Evolutionary conservation across 805 yeast genomes (phyloP), one percentile per base, ranked within the genome.

Genomic region (Candida morakotiae): DNA sequence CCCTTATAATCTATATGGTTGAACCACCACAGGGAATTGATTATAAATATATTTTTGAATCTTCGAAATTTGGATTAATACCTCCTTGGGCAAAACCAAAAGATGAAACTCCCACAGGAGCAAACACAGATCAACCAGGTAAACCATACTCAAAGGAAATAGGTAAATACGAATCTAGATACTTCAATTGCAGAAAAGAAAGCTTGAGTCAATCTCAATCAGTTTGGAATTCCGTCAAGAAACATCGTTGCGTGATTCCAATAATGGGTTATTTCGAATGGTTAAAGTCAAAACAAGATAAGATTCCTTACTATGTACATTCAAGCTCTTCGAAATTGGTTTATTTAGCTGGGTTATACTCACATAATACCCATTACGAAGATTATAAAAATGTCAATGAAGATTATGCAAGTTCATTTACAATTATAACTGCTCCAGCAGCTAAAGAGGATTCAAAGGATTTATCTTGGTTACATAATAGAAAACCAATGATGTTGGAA

Each of bases 221-320:
- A 16, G 57, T 82, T 28, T 88, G 95, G 95, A 64, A 64, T 5
- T 43, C 64, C 1, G 65, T 75, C 4, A 60, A 69, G 25, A 59
- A 68, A 17, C 58, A 59, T 7, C 63, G 96, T 26, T 88, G 96
- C 54, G 79, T 82, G 1, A 76, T 87, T 0, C 91, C 95, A 0
- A 71, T 85, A 27, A 73, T 76, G 49, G 96, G 96, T 0, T 89
- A 89, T 56, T 89, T 76, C 52, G 97, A 89, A 58, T 89, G 97
- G 96, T 62, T 53, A 37, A 58, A 53, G 19, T 43, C 49, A 21
- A 62, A 56, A 29, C 51, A 50, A 3, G 64, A 62, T 8, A 82
- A 78, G 51, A 55, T 56, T 0, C 96, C 96, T 0, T 77, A 81
- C 53, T 89, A 64, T 50, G 69, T 88, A 13, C 73, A 69, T 23